Evolutionary conservation across 306 rosid genomes (phyloP).

Genomic region (Gastrolobium villosum): DNA sequence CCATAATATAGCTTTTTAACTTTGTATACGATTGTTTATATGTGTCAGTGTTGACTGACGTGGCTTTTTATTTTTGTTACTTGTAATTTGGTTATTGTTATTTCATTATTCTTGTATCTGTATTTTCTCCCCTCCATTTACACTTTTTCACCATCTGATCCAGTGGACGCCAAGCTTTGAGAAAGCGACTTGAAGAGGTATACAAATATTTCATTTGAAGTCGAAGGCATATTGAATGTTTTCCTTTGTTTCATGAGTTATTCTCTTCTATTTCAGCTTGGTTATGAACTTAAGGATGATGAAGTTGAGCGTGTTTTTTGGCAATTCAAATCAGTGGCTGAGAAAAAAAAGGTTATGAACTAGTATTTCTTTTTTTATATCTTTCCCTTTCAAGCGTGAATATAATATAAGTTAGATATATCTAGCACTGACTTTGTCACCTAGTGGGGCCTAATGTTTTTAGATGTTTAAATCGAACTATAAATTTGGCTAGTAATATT

Average conservation of each 20-base stretch:
- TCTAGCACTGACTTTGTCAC: not conserved
- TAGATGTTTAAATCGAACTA: no score
- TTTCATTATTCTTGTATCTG: not conserved
- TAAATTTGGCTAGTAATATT: no score
- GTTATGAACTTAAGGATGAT: slow-evolving; percentile 69
- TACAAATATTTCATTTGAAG: not conserved
- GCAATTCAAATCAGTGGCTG: slow-evolving; percentile 86
- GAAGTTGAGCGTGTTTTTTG: slow-evolving; percentile 67
- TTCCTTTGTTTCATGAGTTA: not conserved
- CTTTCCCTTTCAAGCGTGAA: not conserved
- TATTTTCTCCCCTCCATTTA: not conserved
- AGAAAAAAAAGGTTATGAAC: slow-evolving; percentile 74
- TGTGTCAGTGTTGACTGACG: not conserved
- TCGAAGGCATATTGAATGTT: not conserved
- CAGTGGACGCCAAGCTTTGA: slow-evolving; percentile 96
- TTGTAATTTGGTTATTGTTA: not conserved
- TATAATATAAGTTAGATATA: not conserved
- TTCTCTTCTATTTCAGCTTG: slow-evolving; percentile 64
- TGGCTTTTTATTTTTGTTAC: not conserved
- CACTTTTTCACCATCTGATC: slow-evolving; percentile 1
- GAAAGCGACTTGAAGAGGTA: slow-evolving; percentile 79
- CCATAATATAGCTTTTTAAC: no score
- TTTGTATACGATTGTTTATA: not conserved
- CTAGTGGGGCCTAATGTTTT: not conserved
- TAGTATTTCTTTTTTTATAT: not conserved